These are phyloP conservation scores for Neurospora sublineolata DNA, from an alignment of 495 filamentous ascomycete genomes.

Conservation along the genomic window DNA sequence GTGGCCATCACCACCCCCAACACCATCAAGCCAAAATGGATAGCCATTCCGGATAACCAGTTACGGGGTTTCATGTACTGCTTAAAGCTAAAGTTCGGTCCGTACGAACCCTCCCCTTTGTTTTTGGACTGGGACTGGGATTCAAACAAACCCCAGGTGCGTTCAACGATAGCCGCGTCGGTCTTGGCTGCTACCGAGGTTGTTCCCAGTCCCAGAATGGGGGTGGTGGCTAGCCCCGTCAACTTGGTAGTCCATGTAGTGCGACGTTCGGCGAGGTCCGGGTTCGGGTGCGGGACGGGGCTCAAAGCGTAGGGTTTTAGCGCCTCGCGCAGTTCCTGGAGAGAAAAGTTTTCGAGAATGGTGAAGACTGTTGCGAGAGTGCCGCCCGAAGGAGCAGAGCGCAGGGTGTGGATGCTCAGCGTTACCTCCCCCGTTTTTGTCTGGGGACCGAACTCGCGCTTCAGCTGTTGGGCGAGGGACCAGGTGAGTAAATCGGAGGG, in stretches of 20 bases:
- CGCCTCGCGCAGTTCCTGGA: conserved; percentile 44
- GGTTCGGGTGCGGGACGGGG: conserved; percentile 44
- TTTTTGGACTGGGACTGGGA: conserved; percentile 25
- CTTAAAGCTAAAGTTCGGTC: conserved; percentile 57
- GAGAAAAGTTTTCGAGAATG: conserved; percentile 50
- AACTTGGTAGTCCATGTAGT: conserved; percentile 31
- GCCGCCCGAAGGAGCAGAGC: conserved; percentile 58
- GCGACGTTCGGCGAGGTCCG: conserved; percentile 25
- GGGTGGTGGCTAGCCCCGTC: conserved; percentile 50
- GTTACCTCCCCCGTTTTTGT: conserved; percentile 47
- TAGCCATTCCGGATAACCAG: conserved; percentile 40
- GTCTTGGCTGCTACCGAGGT: conserved; percentile 45
- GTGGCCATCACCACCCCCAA: conserved; percentile 39
- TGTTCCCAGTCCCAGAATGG: conserved; percentile 56
- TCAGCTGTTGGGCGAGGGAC: conserved; percentile 52
- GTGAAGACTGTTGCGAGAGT: conserved; percentile 55
- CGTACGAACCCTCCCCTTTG: conserved; percentile 42
- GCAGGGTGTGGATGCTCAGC: conserved; percentile 49
- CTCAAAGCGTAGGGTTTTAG: conserved; percentile 54
- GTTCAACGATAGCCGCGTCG: conserved; percentile 59
- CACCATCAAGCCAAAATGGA: conserved; percentile 46
- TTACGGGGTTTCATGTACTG: conserved; percentile 57
- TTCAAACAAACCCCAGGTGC: conserved; percentile 60
- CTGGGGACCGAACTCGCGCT: conserved; percentile 35
- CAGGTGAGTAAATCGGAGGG: conserved; percentile 73